These are phyloP conservation scores for Loxodes magnus DNA, from an alignment of 73 alveolate species.

Conservation along the genomic window DNA sequence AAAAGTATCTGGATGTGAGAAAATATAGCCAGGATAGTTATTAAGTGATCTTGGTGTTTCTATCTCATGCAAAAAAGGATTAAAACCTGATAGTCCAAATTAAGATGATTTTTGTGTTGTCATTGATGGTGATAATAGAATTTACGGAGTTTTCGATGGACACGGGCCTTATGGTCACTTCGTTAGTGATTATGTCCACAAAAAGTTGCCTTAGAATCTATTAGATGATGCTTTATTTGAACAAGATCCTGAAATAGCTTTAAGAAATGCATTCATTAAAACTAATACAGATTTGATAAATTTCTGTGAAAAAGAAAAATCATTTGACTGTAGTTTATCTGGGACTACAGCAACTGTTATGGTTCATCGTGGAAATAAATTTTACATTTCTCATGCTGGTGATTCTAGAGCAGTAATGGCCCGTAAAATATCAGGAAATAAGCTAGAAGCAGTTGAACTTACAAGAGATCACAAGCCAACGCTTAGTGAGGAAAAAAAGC, in stretches of 20 bases:
- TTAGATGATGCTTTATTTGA: not conserved
- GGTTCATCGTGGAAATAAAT: conserved; percentile 12
- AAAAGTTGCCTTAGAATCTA: not conserved
- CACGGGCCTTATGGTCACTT: conserved; percentile 15
- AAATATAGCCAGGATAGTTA: too few species aligned
- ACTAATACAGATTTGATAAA: not conserved
- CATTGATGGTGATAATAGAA: not conserved
- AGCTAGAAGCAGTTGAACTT: conserved; percentile 7
- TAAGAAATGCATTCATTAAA: not conserved
- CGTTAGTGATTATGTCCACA: not conserved
- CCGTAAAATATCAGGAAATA: not conserved
- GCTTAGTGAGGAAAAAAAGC: conserved; percentile 23
- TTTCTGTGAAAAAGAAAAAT: not conserved
- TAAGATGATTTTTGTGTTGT: conserved; percentile 8
- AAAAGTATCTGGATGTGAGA: too few species aligned
- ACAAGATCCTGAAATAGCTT: not conserved
- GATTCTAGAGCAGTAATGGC: conserved; percentile 41
- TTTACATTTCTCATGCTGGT: conserved; percentile 29
- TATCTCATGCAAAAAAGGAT: conserved; percentile 9
- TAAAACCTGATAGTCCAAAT: not conserved
- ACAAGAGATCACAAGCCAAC: conserved; percentile 45
- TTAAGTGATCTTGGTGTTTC: not conserved
- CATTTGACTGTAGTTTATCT: not conserved
- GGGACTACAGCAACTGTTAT: conserved; percentile 7
- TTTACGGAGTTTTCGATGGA: conserved; percentile 8